phyloP scores from a whole-genome alignment of 1,284 basidiomycete genomes.

The Sutorius eximius region DNA sequence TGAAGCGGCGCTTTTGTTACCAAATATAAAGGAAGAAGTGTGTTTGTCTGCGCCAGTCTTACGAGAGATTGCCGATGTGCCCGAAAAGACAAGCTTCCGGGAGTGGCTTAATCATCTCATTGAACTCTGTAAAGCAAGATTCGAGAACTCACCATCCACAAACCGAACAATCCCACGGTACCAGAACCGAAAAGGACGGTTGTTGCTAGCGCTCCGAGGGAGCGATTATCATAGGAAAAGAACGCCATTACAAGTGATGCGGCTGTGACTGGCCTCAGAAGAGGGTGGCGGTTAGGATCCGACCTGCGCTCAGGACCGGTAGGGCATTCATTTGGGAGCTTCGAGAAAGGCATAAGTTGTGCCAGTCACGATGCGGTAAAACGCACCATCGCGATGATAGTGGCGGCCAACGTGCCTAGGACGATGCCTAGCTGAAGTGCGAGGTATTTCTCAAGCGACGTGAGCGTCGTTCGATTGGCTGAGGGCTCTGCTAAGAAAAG shows the following conservation, averaged over 20 bases:
- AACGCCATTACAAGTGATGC: slow-evolving; percentile 57
- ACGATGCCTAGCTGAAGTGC: slow-evolving; percentile 61
- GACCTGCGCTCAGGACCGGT: slow-evolving; percentile 27
- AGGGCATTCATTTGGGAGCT: slow-evolving; percentile 47
- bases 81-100: slow-evolving; percentile 61
- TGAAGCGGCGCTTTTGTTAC: slow-evolving; percentile 72
- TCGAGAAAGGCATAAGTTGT: slow-evolving; percentile 5
- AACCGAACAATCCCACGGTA: slow-evolving; percentile 60
- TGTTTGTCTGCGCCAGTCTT: slow-evolving; percentile 80
- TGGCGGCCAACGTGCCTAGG: slow-evolving; percentile 52
- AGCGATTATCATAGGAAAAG: slow-evolving; percentile 61
- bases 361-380: slow-evolving; percentile 8
- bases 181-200: slow-evolving; percentile 51
- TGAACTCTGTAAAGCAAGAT: slow-evolving; percentile 17
- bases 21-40: slow-evolving; percentile 75
- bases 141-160: slow-evolving; percentile 63
- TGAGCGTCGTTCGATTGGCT: slow-evolving; percentile 48
- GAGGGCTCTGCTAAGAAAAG: slow-evolving; percentile 56
- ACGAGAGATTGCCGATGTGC: slow-evolving; percentile 55
- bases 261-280: slow-evolving; percentile 57
- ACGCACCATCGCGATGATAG: slow-evolving; percentile 58
- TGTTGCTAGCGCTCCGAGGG: slow-evolving; percentile 56
- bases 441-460: slow-evolving; percentile 66
- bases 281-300: slow-evolving; percentile 49
- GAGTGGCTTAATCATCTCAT: slow-evolving; percentile 14